Conservation (phyloP, 148 eudicot species). For the Hydrangea macrophylla region DNA sequence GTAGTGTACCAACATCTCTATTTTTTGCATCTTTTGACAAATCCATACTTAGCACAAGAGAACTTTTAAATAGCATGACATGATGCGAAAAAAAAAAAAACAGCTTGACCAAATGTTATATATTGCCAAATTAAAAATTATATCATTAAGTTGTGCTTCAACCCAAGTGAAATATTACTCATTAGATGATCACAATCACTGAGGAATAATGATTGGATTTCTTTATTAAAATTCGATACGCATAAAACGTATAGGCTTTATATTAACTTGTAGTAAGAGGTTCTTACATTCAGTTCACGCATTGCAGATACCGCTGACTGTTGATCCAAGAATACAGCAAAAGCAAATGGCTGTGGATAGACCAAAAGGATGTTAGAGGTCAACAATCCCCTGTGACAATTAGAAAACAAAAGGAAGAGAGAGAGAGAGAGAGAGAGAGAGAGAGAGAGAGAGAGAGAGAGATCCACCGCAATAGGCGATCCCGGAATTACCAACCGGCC, state of each 20-base stretch:
- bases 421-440: too few species aligned
- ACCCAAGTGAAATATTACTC: background rate
- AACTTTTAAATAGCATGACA: background rate
- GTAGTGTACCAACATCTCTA: too few species aligned
- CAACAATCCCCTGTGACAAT: background rate
- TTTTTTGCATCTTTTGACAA: too few species aligned
- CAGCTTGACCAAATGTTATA: background rate
- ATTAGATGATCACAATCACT: background rate
- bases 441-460: too few species aligned
- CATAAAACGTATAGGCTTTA: background rate
- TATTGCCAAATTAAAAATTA: background rate
- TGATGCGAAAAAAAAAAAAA: background rate
- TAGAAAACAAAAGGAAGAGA: too few species aligned
- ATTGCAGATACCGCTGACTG: slow-evolving; percentile 80
- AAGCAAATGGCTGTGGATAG: slow-evolving; percentile 72
- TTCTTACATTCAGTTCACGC: slow-evolving; percentile 82
- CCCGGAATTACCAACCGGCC: too few species aligned
- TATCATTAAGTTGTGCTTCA: background rate
- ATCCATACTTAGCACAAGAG: background rate
- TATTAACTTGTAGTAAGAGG: background rate
- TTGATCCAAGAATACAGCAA: slow-evolving; percentile 75
- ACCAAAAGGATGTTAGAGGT: slow-evolving; percentile 19
- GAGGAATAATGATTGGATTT: background rate
- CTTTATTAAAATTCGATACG: too few species aligned
- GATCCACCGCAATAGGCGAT: too few species aligned